Conservation (phyloP, 2,329 filamentous ascomycete species). For the Colletotrichum sp. region DNA sequence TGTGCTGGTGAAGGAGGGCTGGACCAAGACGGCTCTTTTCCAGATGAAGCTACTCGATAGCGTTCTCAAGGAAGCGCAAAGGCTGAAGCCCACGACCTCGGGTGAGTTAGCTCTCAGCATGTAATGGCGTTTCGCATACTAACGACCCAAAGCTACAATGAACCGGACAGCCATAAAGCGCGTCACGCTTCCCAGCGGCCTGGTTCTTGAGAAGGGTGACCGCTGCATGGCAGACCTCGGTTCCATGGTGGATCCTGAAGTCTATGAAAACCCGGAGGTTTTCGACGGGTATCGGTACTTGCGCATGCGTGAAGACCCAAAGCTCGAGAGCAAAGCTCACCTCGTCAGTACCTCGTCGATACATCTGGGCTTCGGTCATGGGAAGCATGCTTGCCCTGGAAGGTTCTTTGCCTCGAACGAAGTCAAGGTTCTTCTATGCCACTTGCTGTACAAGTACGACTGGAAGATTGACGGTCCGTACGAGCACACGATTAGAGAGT, state of each 20-base stretch:
- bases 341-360: background rate
- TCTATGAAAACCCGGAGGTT: background rate
- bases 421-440: background rate
- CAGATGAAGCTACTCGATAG: background rate
- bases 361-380: background rate
- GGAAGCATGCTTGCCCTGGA: background rate
- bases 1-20: background rate
- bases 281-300: background rate
- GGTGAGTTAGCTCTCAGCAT: background rate
- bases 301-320: background rate
- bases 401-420: background rate
- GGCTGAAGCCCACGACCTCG: background rate
- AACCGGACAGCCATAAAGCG: background rate
- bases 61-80: background rate
- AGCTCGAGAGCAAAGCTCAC: background rate
- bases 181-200: background rate
- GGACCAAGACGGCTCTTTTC: background rate
- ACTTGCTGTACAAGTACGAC: background rate
- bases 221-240: background rate
- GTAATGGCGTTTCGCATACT: accelerated
- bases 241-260: background rate
- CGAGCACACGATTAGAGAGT: background rate
- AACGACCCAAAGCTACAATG: background rate
- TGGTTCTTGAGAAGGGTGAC: background rate
- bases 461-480: background rate